These are phyloP conservation scores for Fusarium sororula DNA, from an alignment of 2,329 filamentous ascomycete species.

Conservation along the genomic window DNA sequence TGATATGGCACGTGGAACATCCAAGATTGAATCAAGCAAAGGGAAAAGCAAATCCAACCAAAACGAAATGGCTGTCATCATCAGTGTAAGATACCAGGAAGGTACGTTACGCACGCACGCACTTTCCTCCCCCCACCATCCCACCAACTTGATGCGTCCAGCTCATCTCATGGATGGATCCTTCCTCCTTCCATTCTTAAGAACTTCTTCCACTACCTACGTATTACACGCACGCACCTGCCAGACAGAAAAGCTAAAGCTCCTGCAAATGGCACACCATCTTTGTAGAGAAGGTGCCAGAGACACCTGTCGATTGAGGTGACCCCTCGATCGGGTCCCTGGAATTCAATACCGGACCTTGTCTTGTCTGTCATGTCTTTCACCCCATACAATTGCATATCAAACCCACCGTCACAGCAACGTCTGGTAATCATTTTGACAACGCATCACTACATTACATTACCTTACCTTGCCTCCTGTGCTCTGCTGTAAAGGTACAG, in stretches of 20 bases:
- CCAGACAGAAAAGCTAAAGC: background rate
- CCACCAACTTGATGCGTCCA: slow-evolving; percentile 6
- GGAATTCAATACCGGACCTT: slow-evolving; percentile 23
- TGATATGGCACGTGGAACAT: slow-evolving; percentile 26
- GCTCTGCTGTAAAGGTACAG: slow-evolving; percentile 23
- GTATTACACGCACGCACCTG: slow-evolving; percentile 17
- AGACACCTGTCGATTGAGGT: slow-evolving; percentile 9
- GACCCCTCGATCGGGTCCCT: slow-evolving; percentile 33
- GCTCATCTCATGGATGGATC: background rate
- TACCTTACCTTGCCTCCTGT: slow-evolving; percentile 42
- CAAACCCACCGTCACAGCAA: slow-evolving; percentile 43
- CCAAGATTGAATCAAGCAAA: slow-evolving; percentile 15
- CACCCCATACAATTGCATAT: slow-evolving; percentile 26
- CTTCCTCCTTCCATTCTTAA: slow-evolving; percentile 2
- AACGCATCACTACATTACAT: slow-evolving; percentile 59
- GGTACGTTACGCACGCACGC: slow-evolving; percentile 32
- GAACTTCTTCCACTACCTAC: slow-evolving; percentile 25
- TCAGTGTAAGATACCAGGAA: background rate
- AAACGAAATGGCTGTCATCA: slow-evolving; percentile 35
- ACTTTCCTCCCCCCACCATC: slow-evolving; percentile 36
- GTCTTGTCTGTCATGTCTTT: slow-evolving; percentile 7
- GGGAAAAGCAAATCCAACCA: slow-evolving; percentile 36
- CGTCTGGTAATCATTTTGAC: slow-evolving; percentile 54
- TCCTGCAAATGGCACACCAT: slow-evolving; percentile 25
- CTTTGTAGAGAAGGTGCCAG: slow-evolving; percentile 15